phyloP scores from a whole-genome alignment of 768 basidiomycete genomes.

The Pulveroboletus sp. region DNA sequence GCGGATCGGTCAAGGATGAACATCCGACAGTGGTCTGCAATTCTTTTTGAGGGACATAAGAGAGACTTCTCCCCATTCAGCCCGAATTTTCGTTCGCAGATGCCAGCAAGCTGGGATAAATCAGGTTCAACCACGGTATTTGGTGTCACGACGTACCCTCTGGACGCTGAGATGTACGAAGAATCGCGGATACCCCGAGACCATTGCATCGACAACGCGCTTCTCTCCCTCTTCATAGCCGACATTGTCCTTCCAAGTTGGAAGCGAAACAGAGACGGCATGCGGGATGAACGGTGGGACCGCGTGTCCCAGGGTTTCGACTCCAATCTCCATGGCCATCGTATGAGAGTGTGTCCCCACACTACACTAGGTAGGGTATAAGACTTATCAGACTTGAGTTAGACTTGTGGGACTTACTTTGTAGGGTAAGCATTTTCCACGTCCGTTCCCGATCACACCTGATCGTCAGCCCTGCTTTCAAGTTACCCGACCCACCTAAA shows the following conservation, averaged over 20 bases:
- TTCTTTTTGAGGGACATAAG: conserved; percentile 67
- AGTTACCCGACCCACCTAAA: too few species aligned
- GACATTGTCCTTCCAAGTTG: conserved; percentile 88
- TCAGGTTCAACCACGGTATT: neutral
- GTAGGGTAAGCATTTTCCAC: too few species aligned
- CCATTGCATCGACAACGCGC: conserved; percentile 74
- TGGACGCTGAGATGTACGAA: conserved; percentile 85
- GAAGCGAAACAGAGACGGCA: conserved; percentile 92
- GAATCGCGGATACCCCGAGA: conserved; percentile 90
- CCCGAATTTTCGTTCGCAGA: conserved; percentile 80
- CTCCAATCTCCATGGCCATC: conserved; percentile 4
- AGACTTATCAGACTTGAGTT: neutral
- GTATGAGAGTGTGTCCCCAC: too few species aligned
- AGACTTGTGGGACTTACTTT: too few species aligned
- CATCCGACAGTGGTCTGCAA: conserved; percentile 70
- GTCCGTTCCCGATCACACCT: too few species aligned
- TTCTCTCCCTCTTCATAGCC: conserved; percentile 89
- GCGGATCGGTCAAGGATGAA: conserved; percentile 60
- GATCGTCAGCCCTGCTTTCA: too few species aligned
- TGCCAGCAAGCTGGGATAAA: conserved; percentile 58
- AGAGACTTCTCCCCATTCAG: conserved; percentile 67
- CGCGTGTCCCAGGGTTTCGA: conserved; percentile 40
- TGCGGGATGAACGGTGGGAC: conserved; percentile 73
- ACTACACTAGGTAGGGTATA: too few species aligned
- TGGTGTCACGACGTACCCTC: conserved; percentile 53